Base-by-base conservation (phyloP, 306 rosid species). In the Rosa rugosa region DNA sequence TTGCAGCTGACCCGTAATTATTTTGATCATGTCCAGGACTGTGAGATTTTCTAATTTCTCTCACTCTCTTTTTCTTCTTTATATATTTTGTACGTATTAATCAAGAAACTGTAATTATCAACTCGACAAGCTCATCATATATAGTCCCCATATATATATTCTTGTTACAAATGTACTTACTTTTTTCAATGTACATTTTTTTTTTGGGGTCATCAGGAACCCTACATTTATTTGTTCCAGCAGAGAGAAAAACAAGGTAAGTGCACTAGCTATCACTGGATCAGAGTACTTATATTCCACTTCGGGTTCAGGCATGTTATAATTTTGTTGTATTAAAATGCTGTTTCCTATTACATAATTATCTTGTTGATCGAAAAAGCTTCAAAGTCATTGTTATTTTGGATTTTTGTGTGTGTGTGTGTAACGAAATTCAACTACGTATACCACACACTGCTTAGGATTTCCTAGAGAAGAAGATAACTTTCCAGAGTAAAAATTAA, bases 61-160 rank as follows among this genome's bases (percentile, higher is more conserved):
- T 47, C 77, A 27, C 75, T 9, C 49, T 18, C 16, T 57, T 20
- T 14, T 10, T 51, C 42, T 49, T 27, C 10, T 14, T 9, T 53
- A 20, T n/a, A 41, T 23, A 36, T 25, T 75, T 76, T 50, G 75
- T 76, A 76, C 38, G 47, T 73, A 44, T 50, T 34, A 53, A 67
- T 62, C 42, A 62, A 76, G 85, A 79, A 78, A 84, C 81, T 84
- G 89, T 90, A 88, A 90, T 81, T 90, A 90, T 75, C 60, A 73
- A 73, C 57, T 76, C 72, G 68, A 47, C 50, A 67, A 57, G 44
- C 65, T 72, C 84, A 68, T 51, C 77, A 72, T 73, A 72, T 40
- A 81, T 71, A 22, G 6, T 13, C 11, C 8, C 7, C 38, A 25
- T 41, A 31, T 40, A 31, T 40, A 40, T 77, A 53, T 81, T 62